These are phyloP conservation scores for Yamadazyma jaroonii DNA, from an alignment of 1,139 yeast species.

Conservation along the genomic window DNA sequence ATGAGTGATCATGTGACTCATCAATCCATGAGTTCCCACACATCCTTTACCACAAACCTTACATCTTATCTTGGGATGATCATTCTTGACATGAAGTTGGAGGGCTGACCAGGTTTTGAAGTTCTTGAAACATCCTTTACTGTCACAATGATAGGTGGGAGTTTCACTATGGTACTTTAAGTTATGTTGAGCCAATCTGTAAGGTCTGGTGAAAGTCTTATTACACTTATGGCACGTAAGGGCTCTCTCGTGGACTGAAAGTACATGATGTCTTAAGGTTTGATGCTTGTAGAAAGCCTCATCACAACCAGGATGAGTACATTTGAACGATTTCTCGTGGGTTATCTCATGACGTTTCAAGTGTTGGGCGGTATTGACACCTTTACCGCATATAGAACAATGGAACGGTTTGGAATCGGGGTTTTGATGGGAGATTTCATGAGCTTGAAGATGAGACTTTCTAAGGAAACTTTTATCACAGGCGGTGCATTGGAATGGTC, in stretches of 20 bases:
- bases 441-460: conserved; percentile 78
- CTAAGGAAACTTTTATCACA: conserved; percentile 71
- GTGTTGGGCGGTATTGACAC: conserved; percentile 81
- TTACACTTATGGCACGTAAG: conserved; percentile 58
- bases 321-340: conserved; percentile 68
- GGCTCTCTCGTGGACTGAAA: conserved; percentile 55
- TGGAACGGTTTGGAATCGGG: conserved; percentile 65
- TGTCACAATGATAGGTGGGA: conserved; percentile 61
- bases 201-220: conserved; percentile 59
- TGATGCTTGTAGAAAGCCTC: conserved; percentile 77
- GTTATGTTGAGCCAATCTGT: conserved; percentile 59
- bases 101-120: conserved; percentile 78
- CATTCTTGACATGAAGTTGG: conserved; percentile 66
- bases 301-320: conserved; percentile 59
- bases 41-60: conserved; percentile 67
- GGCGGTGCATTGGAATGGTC: conserved; percentile 68
- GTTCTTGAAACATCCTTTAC: conserved; percentile 54
- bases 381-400: conserved; percentile 79
- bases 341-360: conserved; percentile 76
- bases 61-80: conserved; percentile 73
- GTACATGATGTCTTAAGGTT: conserved; percentile 70
- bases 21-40: conserved; percentile 68
- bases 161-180: conserved; percentile 55
- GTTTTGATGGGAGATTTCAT: conserved; percentile 57
- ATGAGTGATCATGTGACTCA: conserved; percentile 65